Conservation (phyloP, 345 rosid species). For the Boechera divaricarpa region DNA sequence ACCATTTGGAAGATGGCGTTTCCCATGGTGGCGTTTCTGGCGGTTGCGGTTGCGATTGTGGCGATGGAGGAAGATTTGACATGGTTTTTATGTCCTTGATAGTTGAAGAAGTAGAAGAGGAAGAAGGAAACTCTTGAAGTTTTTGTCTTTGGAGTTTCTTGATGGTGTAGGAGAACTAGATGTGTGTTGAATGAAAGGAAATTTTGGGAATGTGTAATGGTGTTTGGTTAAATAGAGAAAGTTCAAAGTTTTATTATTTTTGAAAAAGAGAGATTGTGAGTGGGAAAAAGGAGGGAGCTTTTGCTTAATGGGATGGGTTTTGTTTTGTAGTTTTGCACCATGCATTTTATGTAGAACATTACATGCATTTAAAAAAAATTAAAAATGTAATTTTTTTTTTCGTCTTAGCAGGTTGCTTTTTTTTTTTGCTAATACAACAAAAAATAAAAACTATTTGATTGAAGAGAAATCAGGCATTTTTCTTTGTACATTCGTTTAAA, state of each 20-base stretch:
- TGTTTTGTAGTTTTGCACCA: constrained; percentile 55
- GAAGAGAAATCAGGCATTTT: neutral
- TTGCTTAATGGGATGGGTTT: constrained; percentile 49
- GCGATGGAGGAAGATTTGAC: constrained; percentile 48
- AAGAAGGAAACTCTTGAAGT: constrained; percentile 22
- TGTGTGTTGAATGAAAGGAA: constrained; percentile 47
- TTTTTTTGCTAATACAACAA: neutral
- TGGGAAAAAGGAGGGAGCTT: constrained; percentile 42
- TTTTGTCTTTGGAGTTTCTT: constrained; percentile 1
- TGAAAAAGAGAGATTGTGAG: constrained; percentile 36
- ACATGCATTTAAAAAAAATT: neutral
- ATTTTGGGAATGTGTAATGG: constrained; percentile 41
- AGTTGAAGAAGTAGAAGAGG: constrained; percentile 28
- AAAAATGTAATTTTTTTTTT: constrained; percentile 17
- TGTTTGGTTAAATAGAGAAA: constrained; percentile 47
- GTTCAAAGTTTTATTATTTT: constrained; percentile 46
- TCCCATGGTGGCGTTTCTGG: constrained; percentile 51
- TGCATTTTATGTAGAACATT: constrained; percentile 46
- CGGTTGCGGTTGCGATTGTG: constrained; percentile 29
- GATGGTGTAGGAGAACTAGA: constrained; percentile 18
- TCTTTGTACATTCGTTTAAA: neutral
- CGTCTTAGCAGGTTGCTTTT: neutral
- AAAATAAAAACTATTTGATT: neutral
- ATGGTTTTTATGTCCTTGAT: constrained; percentile 33
- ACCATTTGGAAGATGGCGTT: constrained; percentile 44